Conservation (phyloP, 148 eudicot genomes). For the Mesembryanthemum crystallinum region DNA sequence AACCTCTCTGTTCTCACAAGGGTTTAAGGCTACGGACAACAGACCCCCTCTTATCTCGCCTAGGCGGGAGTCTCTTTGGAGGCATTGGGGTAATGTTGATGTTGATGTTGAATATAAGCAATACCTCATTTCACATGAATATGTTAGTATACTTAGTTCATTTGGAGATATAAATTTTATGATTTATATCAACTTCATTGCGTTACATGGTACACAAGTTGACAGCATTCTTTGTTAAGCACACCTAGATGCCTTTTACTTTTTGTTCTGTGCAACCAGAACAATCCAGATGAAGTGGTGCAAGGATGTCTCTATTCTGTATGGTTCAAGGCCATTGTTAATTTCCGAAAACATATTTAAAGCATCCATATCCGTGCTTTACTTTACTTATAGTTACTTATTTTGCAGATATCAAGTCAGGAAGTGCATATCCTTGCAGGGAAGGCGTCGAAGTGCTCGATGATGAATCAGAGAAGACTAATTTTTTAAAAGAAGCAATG, state of each 20-base stretch:
- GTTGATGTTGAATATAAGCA: no score
- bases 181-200: no score
- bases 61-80: no score
- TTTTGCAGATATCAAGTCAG: conserved; percentile 56
- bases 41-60: no score
- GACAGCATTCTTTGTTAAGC: neutral
- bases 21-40: no score
- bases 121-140: no score
- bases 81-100: no score
- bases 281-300: neutral
- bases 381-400: neutral
- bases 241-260: neutral
- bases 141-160: no score
- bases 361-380: neutral
- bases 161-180: no score
- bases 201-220: no score
- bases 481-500: conserved; percentile 49
- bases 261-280: neutral
- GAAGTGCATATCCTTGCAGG: conserved; percentile 19
- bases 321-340: neutral
- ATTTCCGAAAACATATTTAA: neutral
- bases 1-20: no score
- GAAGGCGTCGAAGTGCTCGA: conserved; percentile 24
- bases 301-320: neutral
- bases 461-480: conserved; percentile 36